A percentile compares a stretch with the other conserved stretches of the same genome.
Evolutionary conservation across 331 rosid genomes (phyloP).

Genomic region (Quercus lobata): DNA sequence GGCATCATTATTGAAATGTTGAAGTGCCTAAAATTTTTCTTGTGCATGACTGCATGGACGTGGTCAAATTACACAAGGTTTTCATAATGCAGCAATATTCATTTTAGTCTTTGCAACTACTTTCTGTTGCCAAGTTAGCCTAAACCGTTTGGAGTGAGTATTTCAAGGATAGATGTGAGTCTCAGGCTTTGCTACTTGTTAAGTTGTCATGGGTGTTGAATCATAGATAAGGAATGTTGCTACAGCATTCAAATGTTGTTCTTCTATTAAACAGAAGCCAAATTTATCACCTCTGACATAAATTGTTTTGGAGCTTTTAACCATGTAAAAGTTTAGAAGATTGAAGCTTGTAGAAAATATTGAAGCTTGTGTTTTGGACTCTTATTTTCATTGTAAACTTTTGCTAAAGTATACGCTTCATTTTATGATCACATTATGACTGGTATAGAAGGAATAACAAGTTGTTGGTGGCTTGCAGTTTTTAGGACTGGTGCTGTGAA

Average conservation of each 20-base stretch:
- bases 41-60: background rate
- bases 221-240: background rate
- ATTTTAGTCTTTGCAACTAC: background rate
- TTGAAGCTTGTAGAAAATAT: background rate
- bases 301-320: background rate
- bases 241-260: too few species aligned
- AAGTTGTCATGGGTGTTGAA: background rate
- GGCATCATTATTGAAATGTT: background rate
- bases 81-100: background rate
- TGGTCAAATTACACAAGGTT: background rate
- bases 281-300: background rate
- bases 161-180: background rate
- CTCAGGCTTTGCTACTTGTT: background rate
- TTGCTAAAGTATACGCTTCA: background rate
- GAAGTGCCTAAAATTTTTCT: background rate
- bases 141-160: background rate
- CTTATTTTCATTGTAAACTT: background rate
- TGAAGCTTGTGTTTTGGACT: background rate
- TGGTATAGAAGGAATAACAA: background rate
- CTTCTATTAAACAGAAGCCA: background rate
- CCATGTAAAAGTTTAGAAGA: background rate
- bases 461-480: conserved; percentile 45
- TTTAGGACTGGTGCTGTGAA: conserved; percentile 93
- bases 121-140: background rate
- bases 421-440: background rate